Evolutionary conservation across 148 eudicot genomes (phyloP).

Genomic region (Euryodendron excelsum): DNA sequence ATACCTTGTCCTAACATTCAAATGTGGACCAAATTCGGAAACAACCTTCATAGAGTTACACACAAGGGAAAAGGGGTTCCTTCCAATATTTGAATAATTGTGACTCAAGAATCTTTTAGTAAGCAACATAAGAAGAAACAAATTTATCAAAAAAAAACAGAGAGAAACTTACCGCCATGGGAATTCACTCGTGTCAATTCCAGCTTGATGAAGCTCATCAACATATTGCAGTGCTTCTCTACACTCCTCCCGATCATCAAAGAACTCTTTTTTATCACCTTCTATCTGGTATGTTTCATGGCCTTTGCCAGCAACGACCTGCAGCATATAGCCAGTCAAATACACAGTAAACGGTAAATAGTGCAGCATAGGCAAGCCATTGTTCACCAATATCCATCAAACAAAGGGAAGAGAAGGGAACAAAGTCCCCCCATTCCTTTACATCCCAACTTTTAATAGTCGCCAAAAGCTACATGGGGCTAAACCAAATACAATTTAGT

Average conservation of each 20-base stretch:
- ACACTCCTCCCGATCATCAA: slow-evolving; percentile 95
- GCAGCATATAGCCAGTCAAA: slow-evolving; percentile 18
- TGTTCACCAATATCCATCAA: neutral
- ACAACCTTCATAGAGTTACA: neutral
- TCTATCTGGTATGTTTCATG: slow-evolving; percentile 72
- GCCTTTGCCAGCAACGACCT: slow-evolving; percentile 98
- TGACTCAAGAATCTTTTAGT: neutral
- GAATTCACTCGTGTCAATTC: slow-evolving; percentile 97
- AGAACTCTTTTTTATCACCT: slow-evolving; percentile 77
- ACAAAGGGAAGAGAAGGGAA: neutral
- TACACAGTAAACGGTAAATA: neutral
- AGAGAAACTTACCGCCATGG: slow-evolving; percentile 92
- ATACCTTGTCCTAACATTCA: too few relatives aligned
- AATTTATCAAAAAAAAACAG: too few relatives aligned
- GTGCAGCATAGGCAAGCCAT: neutral
- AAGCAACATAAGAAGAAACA: neutral
- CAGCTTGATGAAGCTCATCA: slow-evolving; percentile 97
- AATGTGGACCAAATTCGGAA: too few relatives aligned
- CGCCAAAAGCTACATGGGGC: neutral
- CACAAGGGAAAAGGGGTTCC: neutral
- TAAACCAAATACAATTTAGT: neutral
- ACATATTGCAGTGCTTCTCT: slow-evolving; percentile 95
- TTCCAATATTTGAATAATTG: neutral
- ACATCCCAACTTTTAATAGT: neutral
- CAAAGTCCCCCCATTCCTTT: neutral